phyloP scores from a whole-genome alignment of 169 alveolate species.

The Eimeria acervulina region DNA sequence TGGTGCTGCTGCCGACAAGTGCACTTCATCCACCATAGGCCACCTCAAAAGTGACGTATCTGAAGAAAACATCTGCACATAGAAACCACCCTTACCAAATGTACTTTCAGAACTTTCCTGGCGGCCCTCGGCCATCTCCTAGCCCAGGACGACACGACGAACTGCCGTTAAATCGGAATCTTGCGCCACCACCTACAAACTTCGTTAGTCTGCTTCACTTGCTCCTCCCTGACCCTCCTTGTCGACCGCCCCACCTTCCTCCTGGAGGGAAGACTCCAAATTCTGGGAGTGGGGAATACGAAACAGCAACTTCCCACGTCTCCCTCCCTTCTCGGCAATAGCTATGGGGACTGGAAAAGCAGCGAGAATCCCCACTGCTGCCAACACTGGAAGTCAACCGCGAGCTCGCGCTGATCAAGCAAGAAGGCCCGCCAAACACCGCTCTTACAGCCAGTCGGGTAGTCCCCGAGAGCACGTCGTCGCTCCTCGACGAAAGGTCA shows the following conservation, averaged over 20 bases:
- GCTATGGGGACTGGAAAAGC: no score
- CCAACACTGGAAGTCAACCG: background rate
- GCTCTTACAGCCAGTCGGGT: background rate
- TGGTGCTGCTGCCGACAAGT: background rate
- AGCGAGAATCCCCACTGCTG: no score
- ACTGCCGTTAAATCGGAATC: background rate
- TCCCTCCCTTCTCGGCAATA: no score
- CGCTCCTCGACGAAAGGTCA: background rate
- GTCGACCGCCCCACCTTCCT: background rate
- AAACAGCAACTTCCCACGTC: background rate
- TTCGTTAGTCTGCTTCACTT: background rate
- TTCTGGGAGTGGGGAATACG: background rate
- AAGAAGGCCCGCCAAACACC: background rate
- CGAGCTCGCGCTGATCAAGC: background rate
- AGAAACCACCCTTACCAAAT: background rate
- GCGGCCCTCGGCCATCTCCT: background rate
- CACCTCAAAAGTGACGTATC: background rate
- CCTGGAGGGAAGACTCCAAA: background rate
- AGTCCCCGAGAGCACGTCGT: background rate
- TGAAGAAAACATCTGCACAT: background rate
- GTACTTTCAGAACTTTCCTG: background rate
- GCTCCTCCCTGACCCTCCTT: background rate
- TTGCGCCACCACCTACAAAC: background rate
- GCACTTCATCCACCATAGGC: constrained; percentile 12
- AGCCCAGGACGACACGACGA: no score